Percentiles rank a stretch among this genome's conserved stretches.
These are phyloP conservation scores for Daldinia grandis DNA, from an alignment of 495 filamentous ascomycete species.

Conservation along the genomic window DNA sequence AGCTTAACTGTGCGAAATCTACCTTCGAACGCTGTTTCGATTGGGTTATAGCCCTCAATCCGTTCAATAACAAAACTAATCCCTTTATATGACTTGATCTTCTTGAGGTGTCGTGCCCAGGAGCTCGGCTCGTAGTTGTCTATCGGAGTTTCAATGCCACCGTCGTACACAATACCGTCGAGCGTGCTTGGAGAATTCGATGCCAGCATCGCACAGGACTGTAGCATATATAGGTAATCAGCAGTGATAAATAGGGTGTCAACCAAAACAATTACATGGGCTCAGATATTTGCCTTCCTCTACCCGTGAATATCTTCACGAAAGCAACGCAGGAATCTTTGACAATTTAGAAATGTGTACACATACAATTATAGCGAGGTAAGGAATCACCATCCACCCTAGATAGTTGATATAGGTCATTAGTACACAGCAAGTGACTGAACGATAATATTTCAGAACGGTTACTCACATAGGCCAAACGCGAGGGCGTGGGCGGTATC, in stretches of 20 bases:
- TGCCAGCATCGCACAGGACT: conserved; percentile 39
- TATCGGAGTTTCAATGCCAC: conserved; percentile 15
- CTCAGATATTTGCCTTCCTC: neutral
- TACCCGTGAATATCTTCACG: neutral
- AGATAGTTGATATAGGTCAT: conserved; percentile 19
- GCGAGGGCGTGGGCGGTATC: conserved; percentile 55
- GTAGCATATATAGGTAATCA: neutral
- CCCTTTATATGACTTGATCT: conserved; percentile 16
- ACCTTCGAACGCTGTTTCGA: conserved; percentile 41
- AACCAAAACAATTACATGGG: neutral
- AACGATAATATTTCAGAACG: conserved; percentile 14
- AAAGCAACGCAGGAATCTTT: conserved; percentile 4
- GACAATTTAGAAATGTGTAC: neutral
- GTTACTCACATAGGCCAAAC: conserved; percentile 57
- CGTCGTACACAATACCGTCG: conserved; percentile 45
- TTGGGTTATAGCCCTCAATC: conserved; percentile 38
- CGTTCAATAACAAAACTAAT: conserved; percentile 19
- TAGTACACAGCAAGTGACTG: conserved; percentile 3
- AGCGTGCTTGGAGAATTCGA: conserved; percentile 42
- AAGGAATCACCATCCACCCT: conserved; percentile 46
- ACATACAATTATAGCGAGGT: conserved; percentile 41
- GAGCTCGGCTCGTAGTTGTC: conserved; percentile 37
- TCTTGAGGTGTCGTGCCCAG: conserved; percentile 20
- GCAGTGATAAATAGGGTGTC: conserved; percentile 10
- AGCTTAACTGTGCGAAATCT: conserved; percentile 43